phyloP scores from a whole-genome alignment of 129 eudicot species.

The Silybum marianum region DNA sequence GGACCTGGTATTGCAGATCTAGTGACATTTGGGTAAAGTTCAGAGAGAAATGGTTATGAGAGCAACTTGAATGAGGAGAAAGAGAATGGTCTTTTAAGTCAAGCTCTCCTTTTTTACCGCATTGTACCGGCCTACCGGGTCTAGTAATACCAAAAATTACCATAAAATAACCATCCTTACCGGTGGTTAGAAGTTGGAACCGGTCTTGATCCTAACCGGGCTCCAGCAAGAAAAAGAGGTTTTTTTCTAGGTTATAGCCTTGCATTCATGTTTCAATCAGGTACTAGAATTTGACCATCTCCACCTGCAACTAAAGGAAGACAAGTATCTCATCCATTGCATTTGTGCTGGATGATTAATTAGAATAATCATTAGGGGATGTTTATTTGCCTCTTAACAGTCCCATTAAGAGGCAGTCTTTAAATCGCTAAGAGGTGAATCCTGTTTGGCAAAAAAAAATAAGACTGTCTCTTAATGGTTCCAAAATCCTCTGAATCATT shows the following conservation, averaged over 20 bases:
- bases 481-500: too few species aligned
- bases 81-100: too few species aligned
- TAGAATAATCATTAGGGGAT: not conserved
- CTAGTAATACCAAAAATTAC: not conserved
- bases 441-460: too few species aligned
- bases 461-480: too few species aligned
- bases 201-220: not conserved
- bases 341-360: not conserved
- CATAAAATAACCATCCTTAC: not conserved
- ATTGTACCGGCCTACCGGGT: not conserved
- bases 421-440: too few species aligned
- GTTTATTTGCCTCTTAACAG: too few species aligned
- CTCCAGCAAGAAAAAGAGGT: not conserved
- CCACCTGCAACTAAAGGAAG: not conserved
- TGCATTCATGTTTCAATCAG: not conserved
- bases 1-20: too few species aligned
- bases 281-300: not conserved
- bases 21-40: too few species aligned
- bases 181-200: not conserved
- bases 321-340: not conserved
- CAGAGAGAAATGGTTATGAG: too few species aligned
- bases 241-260: slow-evolving; percentile 10
- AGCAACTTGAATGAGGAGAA: too few species aligned
- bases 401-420: too few species aligned
- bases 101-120: not conserved